These are phyloP conservation scores for Phytophthora niederhauseri DNA, from an alignment of 352 stramenopile species.

Conservation along the genomic window DNA sequence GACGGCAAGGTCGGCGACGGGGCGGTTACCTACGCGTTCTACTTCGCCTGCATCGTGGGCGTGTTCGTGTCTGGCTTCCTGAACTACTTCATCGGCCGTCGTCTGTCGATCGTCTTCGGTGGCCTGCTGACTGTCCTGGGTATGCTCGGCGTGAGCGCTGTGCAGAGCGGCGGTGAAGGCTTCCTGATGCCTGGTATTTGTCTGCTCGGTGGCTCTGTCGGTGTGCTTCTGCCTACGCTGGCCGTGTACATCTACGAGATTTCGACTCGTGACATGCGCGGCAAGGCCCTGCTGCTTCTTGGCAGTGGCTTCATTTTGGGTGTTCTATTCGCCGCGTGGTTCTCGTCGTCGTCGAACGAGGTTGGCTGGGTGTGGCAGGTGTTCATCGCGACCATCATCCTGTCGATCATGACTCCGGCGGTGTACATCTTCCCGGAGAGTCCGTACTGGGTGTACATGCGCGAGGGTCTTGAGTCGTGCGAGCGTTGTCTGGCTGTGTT, in stretches of 20 bases:
- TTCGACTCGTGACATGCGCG: slow-evolving; percentile 82
- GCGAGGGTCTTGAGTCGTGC: slow-evolving; percentile 74
- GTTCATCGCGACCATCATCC: slow-evolving; percentile 77
- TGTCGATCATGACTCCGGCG: slow-evolving; percentile 79
- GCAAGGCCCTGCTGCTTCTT: slow-evolving; percentile 78
- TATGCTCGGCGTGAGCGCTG: slow-evolving; percentile 71
- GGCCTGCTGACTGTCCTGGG: slow-evolving; percentile 71
- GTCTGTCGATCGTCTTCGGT: slow-evolving; percentile 73
- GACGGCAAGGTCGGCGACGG: slow-evolving; percentile 64
- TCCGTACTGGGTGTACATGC: slow-evolving; percentile 86
- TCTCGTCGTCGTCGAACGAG: slow-evolving; percentile 70
- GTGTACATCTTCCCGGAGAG: slow-evolving; percentile 89
- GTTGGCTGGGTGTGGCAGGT: slow-evolving; percentile 88
- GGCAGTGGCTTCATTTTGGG: slow-evolving; percentile 74
- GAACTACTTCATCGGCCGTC: slow-evolving; percentile 79
- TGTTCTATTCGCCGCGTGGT: slow-evolving; percentile 66
- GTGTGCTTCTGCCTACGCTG: slow-evolving; percentile 75
- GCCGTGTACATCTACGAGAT: slow-evolving; percentile 90
- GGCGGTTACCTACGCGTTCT: slow-evolving; percentile 74
- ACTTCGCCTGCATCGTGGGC: slow-evolving; percentile 56
- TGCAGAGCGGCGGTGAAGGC: slow-evolving; percentile 52
- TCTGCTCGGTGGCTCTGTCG: slow-evolving; percentile 59
- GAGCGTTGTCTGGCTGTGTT: slow-evolving; percentile 75
- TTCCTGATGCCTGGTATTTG: slow-evolving; percentile 73
- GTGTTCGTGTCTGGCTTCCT: slow-evolving; percentile 56